Percentiles rank a stretch among this genome's conserved stretches.
phyloP scores from a whole-genome alignment of 108 stramenopile genomes.

The Discostella pseudostelligera region DNA sequence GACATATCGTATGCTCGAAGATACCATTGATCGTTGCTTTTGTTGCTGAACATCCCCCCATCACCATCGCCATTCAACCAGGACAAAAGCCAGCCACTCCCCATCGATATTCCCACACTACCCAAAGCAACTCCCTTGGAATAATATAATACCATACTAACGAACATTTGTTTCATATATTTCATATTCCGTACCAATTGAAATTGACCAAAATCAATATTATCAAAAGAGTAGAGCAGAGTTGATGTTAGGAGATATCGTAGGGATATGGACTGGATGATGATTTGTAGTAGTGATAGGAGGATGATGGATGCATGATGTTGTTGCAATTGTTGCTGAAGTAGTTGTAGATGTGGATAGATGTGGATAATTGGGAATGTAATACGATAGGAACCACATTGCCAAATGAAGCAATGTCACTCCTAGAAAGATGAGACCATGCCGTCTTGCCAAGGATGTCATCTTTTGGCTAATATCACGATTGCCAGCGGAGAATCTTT shows the following conservation, averaged over 20 bases:
- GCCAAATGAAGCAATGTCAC: too few species aligned
- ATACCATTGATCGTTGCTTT: neutral
- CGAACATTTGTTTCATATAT: neutral
- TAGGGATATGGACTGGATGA: neutral
- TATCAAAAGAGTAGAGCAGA: neutral
- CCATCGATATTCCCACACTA: neutral
- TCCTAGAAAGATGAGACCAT: too few species aligned
- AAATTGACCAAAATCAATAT: neutral
- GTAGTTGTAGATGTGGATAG: too few species aligned
- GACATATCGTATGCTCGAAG: neutral
- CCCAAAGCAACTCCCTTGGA: neutral
- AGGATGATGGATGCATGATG: neutral
- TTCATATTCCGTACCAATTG: constrained; percentile 1
- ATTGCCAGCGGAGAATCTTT: too few species aligned
- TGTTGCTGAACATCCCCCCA: too few species aligned
- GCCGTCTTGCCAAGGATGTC: too few species aligned
- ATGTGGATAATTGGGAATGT: too few species aligned
- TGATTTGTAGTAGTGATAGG: too few species aligned
- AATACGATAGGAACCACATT: too few species aligned
- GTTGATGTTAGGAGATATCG: neutral
- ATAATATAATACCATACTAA: neutral
- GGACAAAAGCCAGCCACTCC: too few species aligned
- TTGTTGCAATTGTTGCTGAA: neutral
- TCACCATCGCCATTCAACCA: too few species aligned
- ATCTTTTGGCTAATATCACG: too few species aligned